phyloP scores from a whole-genome alignment of 108 stramenopile genomes.

The Conticribra weissflogii region DNA sequence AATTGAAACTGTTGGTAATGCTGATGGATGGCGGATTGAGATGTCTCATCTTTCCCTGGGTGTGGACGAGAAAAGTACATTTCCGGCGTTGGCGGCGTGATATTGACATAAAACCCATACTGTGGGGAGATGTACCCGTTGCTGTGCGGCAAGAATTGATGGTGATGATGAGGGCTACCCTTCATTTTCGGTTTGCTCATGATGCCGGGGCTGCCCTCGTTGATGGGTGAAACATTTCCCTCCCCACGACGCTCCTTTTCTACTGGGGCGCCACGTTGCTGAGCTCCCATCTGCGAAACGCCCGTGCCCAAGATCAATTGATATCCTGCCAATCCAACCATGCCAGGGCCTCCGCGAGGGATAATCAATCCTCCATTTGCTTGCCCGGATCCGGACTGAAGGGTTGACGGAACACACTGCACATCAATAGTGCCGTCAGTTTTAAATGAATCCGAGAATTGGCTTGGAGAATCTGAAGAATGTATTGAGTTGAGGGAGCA shows the following conservation, averaged over 20 bases:
- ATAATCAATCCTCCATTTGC: conserved; percentile 42
- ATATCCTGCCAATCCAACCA: conserved; percentile 17
- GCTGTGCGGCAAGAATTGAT: conserved; percentile 51
- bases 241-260: no score
- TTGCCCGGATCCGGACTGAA: conserved; percentile 29
- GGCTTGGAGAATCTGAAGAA: conserved; percentile 9
- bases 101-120: conserved; percentile 80
- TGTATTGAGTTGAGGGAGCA: conserved; percentile 15
- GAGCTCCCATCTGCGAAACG: conserved; percentile 8
- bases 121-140: conserved; percentile 69
- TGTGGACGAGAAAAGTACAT: conserved; percentile 35
- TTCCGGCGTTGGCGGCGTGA: conserved; percentile 82
- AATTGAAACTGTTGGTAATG: conserved; percentile 35
- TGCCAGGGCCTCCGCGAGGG: conserved; percentile 39
- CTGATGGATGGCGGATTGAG: conserved; percentile 26
- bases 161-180: no score
- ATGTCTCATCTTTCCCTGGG: conserved; percentile 19
- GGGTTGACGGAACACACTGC: conserved; percentile 33
- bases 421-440: conserved; percentile 6
- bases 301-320: conserved; percentile 38
- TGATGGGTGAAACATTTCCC: no score
- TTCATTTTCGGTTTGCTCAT: conserved; percentile 31
- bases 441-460: conserved; percentile 6
- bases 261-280: no score
- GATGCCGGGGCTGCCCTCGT: conserved; percentile 16